Evolutionary conservation across 2,329 filamentous ascomycete genomes (phyloP), one percentile per base, ranked within the genome.

Genomic region (Sclerotinia borealis): DNA sequence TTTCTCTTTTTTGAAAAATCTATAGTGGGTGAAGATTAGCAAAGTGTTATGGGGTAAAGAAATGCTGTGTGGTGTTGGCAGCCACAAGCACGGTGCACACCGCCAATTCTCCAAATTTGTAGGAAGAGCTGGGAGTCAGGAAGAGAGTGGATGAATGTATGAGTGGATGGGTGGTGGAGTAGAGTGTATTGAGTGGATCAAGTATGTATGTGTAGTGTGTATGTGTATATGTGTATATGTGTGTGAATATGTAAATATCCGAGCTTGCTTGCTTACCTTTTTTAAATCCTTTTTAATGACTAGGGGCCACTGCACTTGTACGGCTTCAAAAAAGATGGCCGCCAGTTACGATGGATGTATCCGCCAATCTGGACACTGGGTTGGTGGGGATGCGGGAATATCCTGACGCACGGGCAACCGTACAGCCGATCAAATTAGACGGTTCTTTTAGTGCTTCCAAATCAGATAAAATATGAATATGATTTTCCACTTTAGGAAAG

Each of bases 281-380:
- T n/a, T n/a, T n/a, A n/a, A n/a, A n/a, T n/a, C 67, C 66, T 68
- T 62, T 65, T 67, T 61, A 59, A 51, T 58, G 60, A 58, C 50
- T 48, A n/a, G n/a, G 41, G 41, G 31, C 45, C 50, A 29, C 31
- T 49, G 31, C 58, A 62, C 27, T 25, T 49, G 31, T 62, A 62
- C 27, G 51, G 50, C 50, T 62, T 48, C 50, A 19, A 48, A 55
- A 62, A 36, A 41, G 45, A 19, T 36, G 31, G 22, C 54, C 31
- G 45, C 37, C 54, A 63, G 51, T 63, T 55, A 29, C 37, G 41
- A 45, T 22, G 19, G 41, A 43, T 56, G 37, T 69, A 69, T 67
- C 68, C 69, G 68, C 69, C 67, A 72, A 70, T 69, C 63, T 66
- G 70, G 71, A 59, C 68, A 60, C 66, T 64, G 69, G 69, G 66